These are phyloP conservation scores for Fusarium illudens DNA, from an alignment of 2,329 filamentous ascomycete species.

Conservation along the genomic window DNA sequence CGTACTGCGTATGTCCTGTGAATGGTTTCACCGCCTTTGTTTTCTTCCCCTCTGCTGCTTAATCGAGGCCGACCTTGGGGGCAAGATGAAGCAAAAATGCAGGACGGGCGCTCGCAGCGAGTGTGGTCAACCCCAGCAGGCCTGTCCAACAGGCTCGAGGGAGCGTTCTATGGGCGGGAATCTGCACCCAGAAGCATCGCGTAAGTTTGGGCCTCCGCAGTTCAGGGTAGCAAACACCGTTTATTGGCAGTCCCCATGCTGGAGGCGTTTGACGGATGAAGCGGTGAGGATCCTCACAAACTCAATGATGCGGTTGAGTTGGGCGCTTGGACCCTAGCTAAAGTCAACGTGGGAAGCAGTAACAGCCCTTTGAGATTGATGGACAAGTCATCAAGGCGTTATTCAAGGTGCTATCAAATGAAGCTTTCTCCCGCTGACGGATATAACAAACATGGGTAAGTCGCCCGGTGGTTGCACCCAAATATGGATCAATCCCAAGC, in stretches of 20 bases:
- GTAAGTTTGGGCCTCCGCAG: background rate
- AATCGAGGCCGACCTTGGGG: conserved; percentile 19
- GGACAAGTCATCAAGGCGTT: background rate
- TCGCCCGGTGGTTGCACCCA: background rate
- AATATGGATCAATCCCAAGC: background rate
- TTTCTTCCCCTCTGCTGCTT: conserved; percentile 16
- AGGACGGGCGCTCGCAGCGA: conserved; percentile 3
- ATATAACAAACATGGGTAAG: background rate
- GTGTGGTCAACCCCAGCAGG: background rate
- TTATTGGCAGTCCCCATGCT: background rate
- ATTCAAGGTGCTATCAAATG: background rate
- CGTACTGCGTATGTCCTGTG: background rate
- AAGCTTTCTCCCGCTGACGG: background rate
- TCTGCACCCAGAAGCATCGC: background rate
- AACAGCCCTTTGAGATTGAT: background rate
- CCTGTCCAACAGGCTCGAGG: background rate
- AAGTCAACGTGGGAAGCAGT: background rate
- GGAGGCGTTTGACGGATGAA: background rate
- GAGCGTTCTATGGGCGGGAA: background rate
- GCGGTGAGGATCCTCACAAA: background rate
- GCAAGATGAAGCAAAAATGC: conserved; percentile 14
- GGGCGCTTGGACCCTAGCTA: background rate
- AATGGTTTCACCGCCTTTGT: conserved; percentile 25
- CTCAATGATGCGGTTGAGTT: background rate
- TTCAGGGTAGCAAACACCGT: background rate